These are phyloP conservation scores for Termitomyces sp. DNA, from an alignment of 768 basidiomycete species.

Conservation along the genomic window DNA sequence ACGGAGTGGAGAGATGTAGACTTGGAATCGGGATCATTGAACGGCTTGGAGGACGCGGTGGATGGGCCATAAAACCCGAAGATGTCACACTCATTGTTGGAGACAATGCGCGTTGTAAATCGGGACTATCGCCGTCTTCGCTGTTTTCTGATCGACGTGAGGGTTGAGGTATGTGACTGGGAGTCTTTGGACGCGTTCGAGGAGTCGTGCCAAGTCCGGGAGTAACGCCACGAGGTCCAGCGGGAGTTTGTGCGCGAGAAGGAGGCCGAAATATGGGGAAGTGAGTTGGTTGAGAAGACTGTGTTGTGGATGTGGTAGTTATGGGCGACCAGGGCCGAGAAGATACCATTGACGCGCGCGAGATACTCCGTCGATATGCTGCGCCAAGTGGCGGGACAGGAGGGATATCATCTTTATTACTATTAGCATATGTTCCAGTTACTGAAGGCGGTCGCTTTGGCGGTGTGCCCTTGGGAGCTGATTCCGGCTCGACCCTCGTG, in stretches of 20 bases:
- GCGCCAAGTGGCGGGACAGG: constrained; percentile 47
- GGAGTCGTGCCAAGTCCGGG: constrained; percentile 43
- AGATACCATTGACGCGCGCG: constrained; percentile 72
- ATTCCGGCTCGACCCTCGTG: constrained; percentile 62
- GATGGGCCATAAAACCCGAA: constrained; percentile 37
- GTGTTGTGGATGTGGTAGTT: constrained; percentile 66
- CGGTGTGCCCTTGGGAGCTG: constrained; percentile 45
- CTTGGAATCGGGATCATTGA: constrained; percentile 83
- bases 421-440: constrained; percentile 31
- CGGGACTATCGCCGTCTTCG: constrained; percentile 35
- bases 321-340: constrained; percentile 81
- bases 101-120: constrained; percentile 62
- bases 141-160: constrained; percentile 19
- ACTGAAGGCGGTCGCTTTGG: constrained; percentile 51
- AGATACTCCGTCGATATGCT: constrained; percentile 60
- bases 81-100: constrained; percentile 48
- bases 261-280: constrained; percentile 40
- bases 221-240: constrained; percentile 26
- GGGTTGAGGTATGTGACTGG: constrained; percentile 74
- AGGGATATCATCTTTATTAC: constrained; percentile 30
- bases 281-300: constrained; percentile 44
- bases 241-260: constrained; percentile 63
- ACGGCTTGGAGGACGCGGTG: constrained; percentile 73
- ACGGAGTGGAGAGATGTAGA: constrained; percentile 64
- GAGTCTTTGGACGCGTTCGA: constrained; percentile 73